Evolutionary conservation across 805 yeast genomes (phyloP), one percentile per base, ranked within the genome.

Genomic region (Schizosaccharomyces osmophilus): DNA sequence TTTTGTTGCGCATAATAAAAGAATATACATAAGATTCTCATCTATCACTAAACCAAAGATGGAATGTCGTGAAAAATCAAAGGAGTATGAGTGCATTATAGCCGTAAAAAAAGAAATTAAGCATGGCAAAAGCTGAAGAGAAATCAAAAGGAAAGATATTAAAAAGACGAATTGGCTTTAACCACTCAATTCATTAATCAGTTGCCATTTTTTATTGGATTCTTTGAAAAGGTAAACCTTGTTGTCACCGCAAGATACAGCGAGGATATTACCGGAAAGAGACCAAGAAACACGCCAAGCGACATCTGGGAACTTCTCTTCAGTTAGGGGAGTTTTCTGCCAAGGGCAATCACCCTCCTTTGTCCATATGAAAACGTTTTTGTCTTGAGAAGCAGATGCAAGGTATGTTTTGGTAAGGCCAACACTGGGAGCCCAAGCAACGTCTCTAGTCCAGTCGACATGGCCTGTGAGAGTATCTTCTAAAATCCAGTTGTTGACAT

Each of bases 231-330:
- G 78, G 41, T 95, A 87, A 55, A 93, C 90, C 73, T 85, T 87
- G 72, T 89, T 89, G 72, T 93, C 97, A 62, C 97, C 97, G 59
- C 97, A 95, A 59, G 93, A 82, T 55, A 93, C 85, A 4, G 99
- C 99, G 67, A 93, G 79, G 39, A 93, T 83, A 71, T 93, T 93
- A 61, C 99, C 99, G 59, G 95, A 84, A 66, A 89, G 77, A 13
- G 97, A 87, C 98, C 98, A 93, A 66, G 94, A 83, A 59, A 95
- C 95, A 72, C 97, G 83, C 98, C 98, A 93, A 67, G 94, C 86
- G 32, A 89, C 97, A 71, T 93, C 98, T 17, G 96, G 93, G 78
- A 93, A 93, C 70, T 82, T 83, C 48, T 87, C 95, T 22, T 79
- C 77, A 60, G 82, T 81, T 69, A 93, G 77, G 48, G 79, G 74